A percentile compares a stretch with the other conserved stretches of the same genome.
Evolutionary conservation across 2,329 filamentous ascomycete species (phyloP).

Genomic region (Coleophoma crateriformis): DNA sequence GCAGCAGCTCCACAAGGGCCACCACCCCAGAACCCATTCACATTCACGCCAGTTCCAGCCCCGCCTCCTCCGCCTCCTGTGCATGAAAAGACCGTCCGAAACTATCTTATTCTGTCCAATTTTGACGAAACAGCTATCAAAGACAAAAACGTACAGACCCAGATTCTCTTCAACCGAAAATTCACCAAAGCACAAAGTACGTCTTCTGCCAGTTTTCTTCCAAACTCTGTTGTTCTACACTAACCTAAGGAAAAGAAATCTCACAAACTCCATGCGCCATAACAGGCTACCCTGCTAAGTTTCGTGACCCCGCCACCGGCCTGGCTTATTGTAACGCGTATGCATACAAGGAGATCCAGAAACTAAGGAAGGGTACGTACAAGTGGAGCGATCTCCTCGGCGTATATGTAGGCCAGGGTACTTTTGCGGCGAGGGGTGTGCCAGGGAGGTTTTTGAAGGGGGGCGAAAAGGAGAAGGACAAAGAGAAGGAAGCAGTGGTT

Average conservation of each 20-base stretch:
- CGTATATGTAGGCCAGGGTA: conserved; percentile 71
- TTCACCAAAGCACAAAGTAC: conserved; percentile 39
- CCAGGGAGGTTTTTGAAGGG: conserved; percentile 62
- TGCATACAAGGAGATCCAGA: conserved; percentile 78
- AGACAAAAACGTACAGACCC: conserved; percentile 47
- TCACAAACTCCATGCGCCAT: conserved; percentile 60
- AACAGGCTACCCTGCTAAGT: conserved; percentile 74
- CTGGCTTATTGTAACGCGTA: conserved; percentile 74
- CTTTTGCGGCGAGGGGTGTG: conserved; percentile 66
- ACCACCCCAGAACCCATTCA: conserved; percentile 9
- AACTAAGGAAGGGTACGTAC: conserved; percentile 67
- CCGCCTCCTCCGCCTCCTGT: conserved; percentile 20
- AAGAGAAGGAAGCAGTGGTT: background rate
- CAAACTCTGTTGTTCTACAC: background rate
- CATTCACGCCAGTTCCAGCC: conserved; percentile 13
- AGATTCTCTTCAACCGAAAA: conserved; percentile 49
- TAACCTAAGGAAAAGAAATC: conserved; percentile 11
- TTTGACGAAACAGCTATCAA: conserved; percentile 44
- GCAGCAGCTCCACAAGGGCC: conserved; percentile 13
- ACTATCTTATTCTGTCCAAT: conserved; percentile 52
- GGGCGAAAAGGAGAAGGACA: background rate
- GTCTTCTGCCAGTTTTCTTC: conserved; percentile 12
- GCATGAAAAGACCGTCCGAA: conserved; percentile 46
- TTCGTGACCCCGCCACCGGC: conserved; percentile 79
- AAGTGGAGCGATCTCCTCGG: conserved; percentile 78